phyloP scores from a whole-genome alignment of 139 green algal species.

The Closterium sp. region DNA sequence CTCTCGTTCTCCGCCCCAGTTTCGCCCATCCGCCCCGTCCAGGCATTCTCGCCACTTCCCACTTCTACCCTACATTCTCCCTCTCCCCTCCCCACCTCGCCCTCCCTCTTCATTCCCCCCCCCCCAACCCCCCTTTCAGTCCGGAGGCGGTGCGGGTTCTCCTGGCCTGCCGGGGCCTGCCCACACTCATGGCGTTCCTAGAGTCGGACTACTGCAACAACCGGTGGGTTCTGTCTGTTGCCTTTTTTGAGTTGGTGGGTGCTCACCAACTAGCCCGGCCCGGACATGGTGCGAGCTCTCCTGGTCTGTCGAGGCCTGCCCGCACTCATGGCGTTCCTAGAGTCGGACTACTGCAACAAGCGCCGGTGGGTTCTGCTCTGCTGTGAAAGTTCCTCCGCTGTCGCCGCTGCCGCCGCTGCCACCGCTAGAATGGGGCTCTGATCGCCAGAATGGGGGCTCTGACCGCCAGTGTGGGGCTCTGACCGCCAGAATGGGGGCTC shows the following conservation, averaged over 20 bases:
- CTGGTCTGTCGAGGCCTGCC: too few relatives aligned
- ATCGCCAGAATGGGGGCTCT: too few relatives aligned
- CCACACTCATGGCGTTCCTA: constrained; percentile 58
- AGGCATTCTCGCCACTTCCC: too few relatives aligned
- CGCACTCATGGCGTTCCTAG: not conserved
- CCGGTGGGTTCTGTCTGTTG: constrained; percentile 6
- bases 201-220: constrained; percentile 41
- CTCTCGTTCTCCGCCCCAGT: not conserved
- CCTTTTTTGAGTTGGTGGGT: too few relatives aligned
- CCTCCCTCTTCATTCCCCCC: not conserved
- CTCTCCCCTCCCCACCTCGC: not conserved
- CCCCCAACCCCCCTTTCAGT: too few relatives aligned
- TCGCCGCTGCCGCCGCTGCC: too few relatives aligned
- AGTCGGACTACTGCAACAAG: not conserved
- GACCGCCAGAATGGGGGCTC: too few relatives aligned
- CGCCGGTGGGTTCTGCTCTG: not conserved
- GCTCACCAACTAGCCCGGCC: too few relatives aligned
- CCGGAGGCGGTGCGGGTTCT: constrained; percentile 67
- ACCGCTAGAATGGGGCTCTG: too few relatives aligned
- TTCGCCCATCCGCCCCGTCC: not conserved
- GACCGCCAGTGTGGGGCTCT: too few relatives aligned
- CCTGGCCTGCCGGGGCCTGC: constrained; percentile 68
- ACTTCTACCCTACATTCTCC: not conserved
- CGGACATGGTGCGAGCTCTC: too few relatives aligned
- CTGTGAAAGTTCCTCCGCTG: too few relatives aligned